Base-by-base conservation (phyloP, 2,329 filamentous ascomycete species). In the Alternaria infectoria region DNA sequence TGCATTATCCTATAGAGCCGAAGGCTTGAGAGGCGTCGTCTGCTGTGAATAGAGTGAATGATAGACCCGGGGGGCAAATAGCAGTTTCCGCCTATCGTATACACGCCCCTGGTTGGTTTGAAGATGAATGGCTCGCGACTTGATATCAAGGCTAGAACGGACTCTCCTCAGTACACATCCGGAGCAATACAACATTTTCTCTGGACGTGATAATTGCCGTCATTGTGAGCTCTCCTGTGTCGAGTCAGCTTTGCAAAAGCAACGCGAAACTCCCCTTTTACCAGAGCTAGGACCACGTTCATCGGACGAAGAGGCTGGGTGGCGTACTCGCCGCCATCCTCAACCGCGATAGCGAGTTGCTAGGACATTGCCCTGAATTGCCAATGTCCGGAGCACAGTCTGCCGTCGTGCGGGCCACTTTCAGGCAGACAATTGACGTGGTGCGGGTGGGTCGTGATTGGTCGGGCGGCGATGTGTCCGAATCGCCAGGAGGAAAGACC, bases 361-460 rank as follows among this genome's bases (percentile, higher is more conserved):
- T 23, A 13, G 9, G n/a, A 19, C 49, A 21, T 10, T 11, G 25
- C 3, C 3, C 0, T 15, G 21, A 3, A 28, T 9, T 52, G 19
- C 26, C 21, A 19, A 19, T 21, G 15, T 57, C 8, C 13, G 23
- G 15, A 46, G 26, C 46, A 52, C 44, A 44, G 44, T 46, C 45
- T 51, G 59, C 57, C 54, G 61, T 64, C 40, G 64, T 64, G 64
- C 61, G 64, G 19, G 61, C 57, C 61, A 52, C 21, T 58, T 64
- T 66, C 57, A 66, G 64, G 64, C 64, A 66, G 63, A 64, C 40
- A 9, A 13, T 57, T 6, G 30, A 44, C 44, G 36, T 55, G 32
- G 43, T 54, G 25, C 32, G 25, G 49, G 49, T 36, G 57, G 28
- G n/a, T 15, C 50, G n/a, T 66, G 61, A 66, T 66, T 66, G 64